phyloP scores from a whole-genome alignment of 208 protist species.

The Angomonas deanei region DNA sequence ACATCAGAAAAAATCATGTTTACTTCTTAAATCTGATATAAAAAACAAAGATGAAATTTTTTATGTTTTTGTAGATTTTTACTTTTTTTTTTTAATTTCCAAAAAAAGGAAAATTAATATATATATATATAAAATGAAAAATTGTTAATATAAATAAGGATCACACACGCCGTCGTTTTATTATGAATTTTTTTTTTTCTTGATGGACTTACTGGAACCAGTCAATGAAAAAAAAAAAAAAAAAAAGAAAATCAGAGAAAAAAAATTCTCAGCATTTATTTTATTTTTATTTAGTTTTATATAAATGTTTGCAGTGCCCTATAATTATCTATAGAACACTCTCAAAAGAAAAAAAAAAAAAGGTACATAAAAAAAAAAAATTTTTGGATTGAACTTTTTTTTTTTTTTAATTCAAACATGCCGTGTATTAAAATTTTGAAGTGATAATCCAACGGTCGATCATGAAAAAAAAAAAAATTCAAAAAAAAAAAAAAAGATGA shows the following conservation, averaged over 20 bases:
- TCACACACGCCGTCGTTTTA: neutral
- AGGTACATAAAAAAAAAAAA: neutral
- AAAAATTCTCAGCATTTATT: neutral
- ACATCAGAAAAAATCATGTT: neutral
- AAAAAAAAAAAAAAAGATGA: slow-evolving; percentile 3
- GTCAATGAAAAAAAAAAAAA: neutral
- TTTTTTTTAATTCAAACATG: neutral
- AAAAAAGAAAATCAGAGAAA: neutral
- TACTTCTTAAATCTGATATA: slow-evolving; percentile 6
- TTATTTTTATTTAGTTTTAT: neutral
- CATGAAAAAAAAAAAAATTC: slow-evolving; percentile 3
- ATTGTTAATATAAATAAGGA: neutral
- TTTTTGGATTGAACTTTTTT: neutral
- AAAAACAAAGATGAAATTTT: neutral
- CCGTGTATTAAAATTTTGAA: neutral
- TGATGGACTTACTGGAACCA: no score
- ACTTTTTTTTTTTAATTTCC: slow-evolving; percentile 4
- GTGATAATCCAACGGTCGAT: neutral
- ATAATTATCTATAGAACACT: neutral
- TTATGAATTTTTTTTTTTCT: neutral
- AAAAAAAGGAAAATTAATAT: neutral
- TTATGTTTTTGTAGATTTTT: slow-evolving; percentile 5
- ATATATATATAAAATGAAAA: neutral
- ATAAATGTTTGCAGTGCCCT: neutral
- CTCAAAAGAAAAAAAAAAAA: neutral